phyloP scores from a whole-genome alignment of 2,329 filamentous ascomycete species.

The Paecilomyces variotii region DNA sequence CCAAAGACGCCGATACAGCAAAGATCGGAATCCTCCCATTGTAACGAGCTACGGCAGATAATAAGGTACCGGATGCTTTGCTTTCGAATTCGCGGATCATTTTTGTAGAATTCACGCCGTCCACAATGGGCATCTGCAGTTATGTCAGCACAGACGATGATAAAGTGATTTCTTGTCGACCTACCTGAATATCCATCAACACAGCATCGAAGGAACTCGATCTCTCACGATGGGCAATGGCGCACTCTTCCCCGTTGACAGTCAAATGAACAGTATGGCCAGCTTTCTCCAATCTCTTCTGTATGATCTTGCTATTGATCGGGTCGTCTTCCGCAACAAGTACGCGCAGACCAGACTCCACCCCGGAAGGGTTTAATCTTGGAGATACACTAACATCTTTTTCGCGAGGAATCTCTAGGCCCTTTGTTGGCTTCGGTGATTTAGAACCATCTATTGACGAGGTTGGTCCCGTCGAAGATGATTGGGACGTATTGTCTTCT shows the following conservation, averaged over 20 bases:
- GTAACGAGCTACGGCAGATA: constrained; percentile 51
- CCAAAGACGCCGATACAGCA: constrained; percentile 74
- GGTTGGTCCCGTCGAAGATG: constrained; percentile 1
- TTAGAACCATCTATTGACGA: neutral
- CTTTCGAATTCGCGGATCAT: constrained; percentile 71
- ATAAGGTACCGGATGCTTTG: constrained; percentile 38
- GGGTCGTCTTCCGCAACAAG: constrained; percentile 84
- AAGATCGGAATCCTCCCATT: constrained; percentile 72
- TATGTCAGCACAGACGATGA: neutral
- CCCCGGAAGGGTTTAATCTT: neutral
- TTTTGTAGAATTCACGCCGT: constrained; percentile 72
- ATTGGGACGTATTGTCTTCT: constrained; percentile 11
- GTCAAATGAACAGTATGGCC: constrained; percentile 66
- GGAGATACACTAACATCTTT: neutral
- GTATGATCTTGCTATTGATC: constrained; percentile 73
- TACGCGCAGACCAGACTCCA: constrained; percentile 34
- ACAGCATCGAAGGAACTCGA: constrained; percentile 63
- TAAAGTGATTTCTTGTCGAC: constrained; percentile 18
- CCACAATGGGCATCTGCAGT: constrained; percentile 79
- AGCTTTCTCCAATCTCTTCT: constrained; percentile 68
- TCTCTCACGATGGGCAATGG: constrained; percentile 58
- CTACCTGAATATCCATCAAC: constrained; percentile 87
- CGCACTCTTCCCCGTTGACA: constrained; percentile 78
- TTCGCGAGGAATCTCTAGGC: neutral
- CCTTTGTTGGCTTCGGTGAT: neutral